A percentile compares a stretch with the other conserved stretches of the same genome.
Evolutionary conservation across 2,329 filamentous ascomycete species (phyloP).

Genomic region (Mycosphaerelloides madeirae): DNA sequence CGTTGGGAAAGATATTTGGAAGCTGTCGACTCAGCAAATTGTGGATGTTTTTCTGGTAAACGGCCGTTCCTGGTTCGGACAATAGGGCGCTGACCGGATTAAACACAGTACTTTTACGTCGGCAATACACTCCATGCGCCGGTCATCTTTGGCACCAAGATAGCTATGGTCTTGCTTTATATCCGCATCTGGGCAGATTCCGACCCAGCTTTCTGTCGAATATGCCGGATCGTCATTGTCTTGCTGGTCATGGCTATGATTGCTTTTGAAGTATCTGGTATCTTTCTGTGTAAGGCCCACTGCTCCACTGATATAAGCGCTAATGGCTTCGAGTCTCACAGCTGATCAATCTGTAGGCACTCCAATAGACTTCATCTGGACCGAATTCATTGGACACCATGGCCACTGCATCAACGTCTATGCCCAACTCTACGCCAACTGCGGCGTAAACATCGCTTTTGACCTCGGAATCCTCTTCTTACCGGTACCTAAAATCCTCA

Average conservation of each 20-base stretch:
- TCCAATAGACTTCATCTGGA: background rate
- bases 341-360: background rate
- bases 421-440: background rate
- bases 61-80: no score
- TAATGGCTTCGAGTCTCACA: background rate
- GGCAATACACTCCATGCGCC: conserved; percentile 3
- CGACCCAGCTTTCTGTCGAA: background rate
- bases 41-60: background rate
- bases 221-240: conserved; percentile 1
- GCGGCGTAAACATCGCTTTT: conserved; percentile 1
- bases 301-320: background rate
- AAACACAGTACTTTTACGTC: conserved; percentile 7
- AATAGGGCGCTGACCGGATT: background rate
- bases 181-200: conserved; percentile 3
- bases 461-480: conserved; percentile 7
- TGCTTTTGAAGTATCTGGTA: background rate
- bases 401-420: conserved; percentile 4
- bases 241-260: background rate
- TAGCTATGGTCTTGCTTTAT: conserved; percentile 4
- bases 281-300: background rate
- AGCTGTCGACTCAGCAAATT: conserved; percentile 1
- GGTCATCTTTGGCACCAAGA: background rate
- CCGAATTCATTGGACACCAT: no score
- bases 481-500: conserved; percentile 5
- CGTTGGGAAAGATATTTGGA: conserved; percentile 7